These are phyloP conservation scores for Daldinia loculata DNA, from an alignment of 495 filamentous ascomycete genomes.

Conservation along the genomic window DNA sequence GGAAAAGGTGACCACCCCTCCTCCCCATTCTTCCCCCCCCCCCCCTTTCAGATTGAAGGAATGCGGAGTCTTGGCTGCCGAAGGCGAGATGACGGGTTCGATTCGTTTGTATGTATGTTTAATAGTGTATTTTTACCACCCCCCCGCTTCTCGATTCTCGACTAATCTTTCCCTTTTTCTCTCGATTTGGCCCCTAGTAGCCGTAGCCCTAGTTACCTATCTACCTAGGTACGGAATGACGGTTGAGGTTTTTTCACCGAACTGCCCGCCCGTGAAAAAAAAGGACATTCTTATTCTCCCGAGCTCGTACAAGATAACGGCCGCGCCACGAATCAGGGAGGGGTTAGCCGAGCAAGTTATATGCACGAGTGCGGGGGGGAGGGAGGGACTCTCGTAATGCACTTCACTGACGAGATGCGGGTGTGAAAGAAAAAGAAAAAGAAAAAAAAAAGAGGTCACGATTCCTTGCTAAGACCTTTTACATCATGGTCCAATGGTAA, in stretches of 20 bases:
- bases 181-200: neutral
- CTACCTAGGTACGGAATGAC: neutral
- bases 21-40: neutral
- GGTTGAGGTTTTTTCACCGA: constrained; percentile 6
- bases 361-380: constrained; percentile 40
- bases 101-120: constrained; percentile 8
- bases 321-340: constrained; percentile 38
- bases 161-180: constrained; percentile 39
- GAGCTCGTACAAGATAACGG: constrained; percentile 39
- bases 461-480: constrained; percentile 22
- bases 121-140: constrained; percentile 3
- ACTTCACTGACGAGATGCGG: constrained; percentile 17
- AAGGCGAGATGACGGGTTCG: neutral
- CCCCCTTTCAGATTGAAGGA: neutral
- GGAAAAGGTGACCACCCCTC: neutral
- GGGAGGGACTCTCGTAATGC: constrained; percentile 17
- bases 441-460: constrained; percentile 9
- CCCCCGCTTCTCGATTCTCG: constrained; percentile 17
- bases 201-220: neutral
- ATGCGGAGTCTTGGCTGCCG: constrained; percentile 41
- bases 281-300: constrained; percentile 42
- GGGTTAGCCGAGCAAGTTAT: constrained; percentile 24
- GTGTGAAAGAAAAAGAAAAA: constrained; percentile 1
- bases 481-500: constrained; percentile 25
- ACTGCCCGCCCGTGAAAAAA: constrained; percentile 11